A percentile compares a stretch with the other conserved stretches of the same genome.
These are phyloP conservation scores for Rubia balearica DNA, from an alignment of 305 asterid genomes.

Conservation along the genomic window DNA sequence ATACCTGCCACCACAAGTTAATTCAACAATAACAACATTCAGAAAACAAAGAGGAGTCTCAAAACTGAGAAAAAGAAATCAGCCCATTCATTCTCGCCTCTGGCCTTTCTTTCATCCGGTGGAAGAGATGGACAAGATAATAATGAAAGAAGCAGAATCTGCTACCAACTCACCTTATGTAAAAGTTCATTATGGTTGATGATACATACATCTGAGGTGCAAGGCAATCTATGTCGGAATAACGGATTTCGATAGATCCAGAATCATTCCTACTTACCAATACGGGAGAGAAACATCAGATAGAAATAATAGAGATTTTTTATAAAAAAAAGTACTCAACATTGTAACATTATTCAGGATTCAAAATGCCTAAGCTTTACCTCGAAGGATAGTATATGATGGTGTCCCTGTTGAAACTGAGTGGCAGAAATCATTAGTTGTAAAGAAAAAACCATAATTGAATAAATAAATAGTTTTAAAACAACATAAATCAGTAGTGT, in stretches of 20 bases:
- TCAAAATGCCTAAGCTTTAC: constrained; percentile 29
- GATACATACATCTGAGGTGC: constrained; percentile 74
- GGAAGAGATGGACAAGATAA: background rate
- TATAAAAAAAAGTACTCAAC: background rate
- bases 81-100: background rate
- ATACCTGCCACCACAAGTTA: constrained; percentile 41
- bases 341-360: constrained; percentile 2
- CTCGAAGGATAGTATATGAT: constrained; percentile 82
- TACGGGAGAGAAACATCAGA: constrained; percentile 4
- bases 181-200: constrained; percentile 83
- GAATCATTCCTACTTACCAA: constrained; percentile 62
- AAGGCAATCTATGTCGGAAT: constrained; percentile 67
- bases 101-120: background rate
- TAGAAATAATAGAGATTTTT: background rate
- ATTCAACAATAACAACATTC: background rate
- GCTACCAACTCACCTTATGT: constrained; percentile 58
- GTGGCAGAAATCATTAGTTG: constrained; percentile 22
- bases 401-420: constrained; percentile 39
- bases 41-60: constrained; percentile 13
- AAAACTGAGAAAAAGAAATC: background rate
- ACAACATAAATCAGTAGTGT: background rate
- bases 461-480: background rate
- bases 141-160: background rate
- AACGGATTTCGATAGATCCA: constrained; percentile 54
- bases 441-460: background rate